These are phyloP conservation scores for Xerocomellus amylosporus DNA, from an alignment of 768 basidiomycete genomes.

Conservation along the genomic window DNA sequence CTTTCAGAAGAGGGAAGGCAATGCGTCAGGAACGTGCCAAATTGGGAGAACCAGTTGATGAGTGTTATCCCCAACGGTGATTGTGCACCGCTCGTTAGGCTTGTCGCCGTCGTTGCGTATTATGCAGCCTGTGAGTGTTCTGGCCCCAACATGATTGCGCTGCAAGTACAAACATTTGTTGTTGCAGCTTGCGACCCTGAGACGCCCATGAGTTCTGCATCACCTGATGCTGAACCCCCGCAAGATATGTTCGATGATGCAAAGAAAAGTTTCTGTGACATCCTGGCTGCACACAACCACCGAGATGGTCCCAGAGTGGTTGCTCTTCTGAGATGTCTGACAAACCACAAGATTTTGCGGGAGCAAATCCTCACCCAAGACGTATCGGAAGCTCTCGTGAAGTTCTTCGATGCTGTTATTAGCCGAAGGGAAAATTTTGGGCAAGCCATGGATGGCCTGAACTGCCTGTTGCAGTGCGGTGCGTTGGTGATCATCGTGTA, in stretches of 20 bases:
- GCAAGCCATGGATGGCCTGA: conserved; percentile 23
- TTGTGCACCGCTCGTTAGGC: conserved; percentile 14
- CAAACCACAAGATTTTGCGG: conserved; percentile 18
- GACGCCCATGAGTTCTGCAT: not conserved
- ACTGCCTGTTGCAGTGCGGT: conserved; percentile 19
- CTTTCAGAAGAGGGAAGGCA: conserved; percentile 12
- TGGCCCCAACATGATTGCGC: too few relatives aligned
- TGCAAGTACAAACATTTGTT: too few relatives aligned
- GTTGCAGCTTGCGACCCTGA: conserved; percentile 4
- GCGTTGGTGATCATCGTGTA: not conserved
- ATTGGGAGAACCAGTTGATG: conserved; percentile 6
- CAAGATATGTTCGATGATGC: conserved; percentile 4
- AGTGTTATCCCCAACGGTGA: conserved; percentile 1
- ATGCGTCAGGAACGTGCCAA: conserved; percentile 11
- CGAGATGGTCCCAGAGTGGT: conserved; percentile 18
- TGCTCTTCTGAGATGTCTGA: conserved; percentile 19
- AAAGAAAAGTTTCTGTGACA: conserved; percentile 1
- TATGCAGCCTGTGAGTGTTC: conserved; percentile 14
- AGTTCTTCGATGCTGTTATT: conserved; percentile 11
- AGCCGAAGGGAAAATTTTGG: not conserved
- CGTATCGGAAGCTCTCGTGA: conserved; percentile 11
- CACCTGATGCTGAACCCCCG: not conserved
- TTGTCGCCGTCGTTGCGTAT: conserved; percentile 17
- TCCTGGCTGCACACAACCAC: conserved; percentile 12
- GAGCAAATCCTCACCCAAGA: conserved; percentile 14